Evolutionary conservation across 192 early-diverging fungal species (phyloP), one percentile per base, ranked within the genome.

Genomic region (Dissophora ornata): DNA sequence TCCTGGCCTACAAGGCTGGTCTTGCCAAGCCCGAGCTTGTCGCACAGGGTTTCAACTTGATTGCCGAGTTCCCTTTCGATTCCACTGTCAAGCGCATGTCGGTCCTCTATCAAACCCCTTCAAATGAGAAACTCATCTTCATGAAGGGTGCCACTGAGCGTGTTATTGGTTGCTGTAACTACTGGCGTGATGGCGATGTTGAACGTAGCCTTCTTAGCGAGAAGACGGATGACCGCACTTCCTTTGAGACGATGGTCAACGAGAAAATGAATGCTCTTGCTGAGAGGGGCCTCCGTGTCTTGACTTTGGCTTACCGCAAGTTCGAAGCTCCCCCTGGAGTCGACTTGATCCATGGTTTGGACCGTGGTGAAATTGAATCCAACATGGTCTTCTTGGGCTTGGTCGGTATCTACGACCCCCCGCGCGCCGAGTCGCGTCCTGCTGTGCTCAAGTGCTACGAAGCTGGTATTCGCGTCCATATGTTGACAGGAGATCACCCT

Each of bases 401-500:
- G 30, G 93, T 95, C 69, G 96, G 95, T 36, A 88, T 98, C 49
- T 94, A 96, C 64, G 96, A 98, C 69, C 96, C 96, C 25, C 94
- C 96, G 34, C 89, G 90, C 8, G 70, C 83, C 12, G 90, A 90
- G 66, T 88, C 88, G 1, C 70, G 85, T 34, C 82, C 71, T 40
- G 88, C 88, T 41, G 88, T 90, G 21, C 68, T 84, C 60, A 89
- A 87, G 54, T 96, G 96, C 74, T 90, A 95, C 57, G 67, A 80
- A 22, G 96, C 96, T 13, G 96, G 96, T 25, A 94, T 98, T 75
- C 87, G 89, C 38, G 96, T 98, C 30, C 89, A 94, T 53, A 97
- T 98, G 95, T 89, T 98, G 50, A 98, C 96, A 6, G 96, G 69
- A 59, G 95, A 98, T 61, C 95, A 98, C 68, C 86, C 92, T 9